Percentiles rank a stretch among this genome's conserved stretches.
Conservation (phyloP, 2,329 filamentous ascomycete genomes). For the Corynespora cassiicola region DNA sequence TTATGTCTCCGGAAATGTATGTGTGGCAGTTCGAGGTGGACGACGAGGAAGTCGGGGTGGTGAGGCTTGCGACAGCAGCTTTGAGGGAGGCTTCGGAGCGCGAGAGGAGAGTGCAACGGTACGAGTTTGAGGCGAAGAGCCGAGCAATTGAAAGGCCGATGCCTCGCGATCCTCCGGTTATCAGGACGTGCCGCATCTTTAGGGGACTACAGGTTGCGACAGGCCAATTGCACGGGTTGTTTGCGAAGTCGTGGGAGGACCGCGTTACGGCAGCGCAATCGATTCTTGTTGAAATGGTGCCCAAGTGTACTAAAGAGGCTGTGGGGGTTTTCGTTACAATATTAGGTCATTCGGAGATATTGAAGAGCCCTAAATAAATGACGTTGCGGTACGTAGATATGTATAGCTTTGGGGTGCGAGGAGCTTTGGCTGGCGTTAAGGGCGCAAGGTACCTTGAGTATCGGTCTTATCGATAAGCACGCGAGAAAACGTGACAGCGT, state of each 20-base stretch:
- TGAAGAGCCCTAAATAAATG: too few species aligned
- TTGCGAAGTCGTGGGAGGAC: too few species aligned
- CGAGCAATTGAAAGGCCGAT: constrained; percentile 47
- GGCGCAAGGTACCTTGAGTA: too few species aligned
- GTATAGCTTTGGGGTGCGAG: constrained; percentile 3
- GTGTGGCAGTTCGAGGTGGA: constrained; percentile 14
- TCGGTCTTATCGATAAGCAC: constrained; percentile 9
- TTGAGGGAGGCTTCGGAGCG: constrained; percentile 31
- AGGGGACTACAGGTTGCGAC: too few species aligned
- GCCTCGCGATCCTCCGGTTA: constrained; percentile 47
- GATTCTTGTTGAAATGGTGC: too few species aligned
- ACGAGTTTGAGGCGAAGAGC: constrained; percentile 34
- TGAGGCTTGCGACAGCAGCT: constrained; percentile 28
- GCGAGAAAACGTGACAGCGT: constrained; percentile 35
- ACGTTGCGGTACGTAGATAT: too few species aligned
- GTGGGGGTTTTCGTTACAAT: too few species aligned
- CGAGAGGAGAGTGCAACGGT: constrained; percentile 40
- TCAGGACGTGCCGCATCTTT: constrained; percentile 36
- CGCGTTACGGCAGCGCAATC: too few species aligned
- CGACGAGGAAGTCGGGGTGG: constrained; percentile 3
- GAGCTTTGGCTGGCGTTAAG: neutral
- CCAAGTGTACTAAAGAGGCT: too few species aligned
- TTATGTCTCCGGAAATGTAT: constrained; percentile 36
- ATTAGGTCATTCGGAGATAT: too few species aligned
- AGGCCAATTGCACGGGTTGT: too few species aligned